These are phyloP conservation scores for Didymella segeticola DNA, from an alignment of 2,329 filamentous ascomycete genomes.

Conservation along the genomic window DNA sequence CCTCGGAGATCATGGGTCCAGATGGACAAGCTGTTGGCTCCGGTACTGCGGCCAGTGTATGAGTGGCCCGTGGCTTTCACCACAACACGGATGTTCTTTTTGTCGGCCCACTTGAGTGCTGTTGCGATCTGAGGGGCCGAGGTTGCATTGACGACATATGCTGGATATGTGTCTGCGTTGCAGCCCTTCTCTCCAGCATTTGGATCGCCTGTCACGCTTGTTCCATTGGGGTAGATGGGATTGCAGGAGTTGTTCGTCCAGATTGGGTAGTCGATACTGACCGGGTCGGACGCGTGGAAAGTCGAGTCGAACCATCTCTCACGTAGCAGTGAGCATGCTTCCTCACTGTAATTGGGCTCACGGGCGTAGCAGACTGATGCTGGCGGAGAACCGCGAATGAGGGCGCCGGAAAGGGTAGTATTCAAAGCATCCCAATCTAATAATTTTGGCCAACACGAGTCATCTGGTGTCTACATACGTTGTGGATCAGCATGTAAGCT, in stretches of 20 bases:
- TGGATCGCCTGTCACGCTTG: slow-evolving; percentile 34
- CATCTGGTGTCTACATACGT: slow-evolving; percentile 20
- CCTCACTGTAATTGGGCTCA: slow-evolving; percentile 29
- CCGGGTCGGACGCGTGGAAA: slow-evolving; percentile 34
- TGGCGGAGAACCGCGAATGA: slow-evolving; percentile 31
- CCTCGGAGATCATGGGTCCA: slow-evolving; percentile 39
- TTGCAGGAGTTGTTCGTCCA: slow-evolving; percentile 42
- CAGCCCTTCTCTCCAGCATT: slow-evolving; percentile 33
- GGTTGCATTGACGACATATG: slow-evolving; percentile 40
- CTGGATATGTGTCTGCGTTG: slow-evolving; percentile 31
- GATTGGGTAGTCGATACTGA: slow-evolving; percentile 39
- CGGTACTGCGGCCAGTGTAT: slow-evolving; percentile 31
- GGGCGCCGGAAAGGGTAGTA: slow-evolving; percentile 22
- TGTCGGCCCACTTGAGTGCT: slow-evolving; percentile 32
- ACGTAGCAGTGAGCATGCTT: slow-evolving; percentile 26
- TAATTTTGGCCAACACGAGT: slow-evolving; percentile 30
- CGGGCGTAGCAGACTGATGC: slow-evolving; percentile 37
- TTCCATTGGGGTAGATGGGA: slow-evolving; percentile 40
- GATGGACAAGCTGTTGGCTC: slow-evolving; percentile 28
- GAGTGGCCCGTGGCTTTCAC: slow-evolving; percentile 40
- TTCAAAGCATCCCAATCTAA: slow-evolving; percentile 34
- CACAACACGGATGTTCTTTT: slow-evolving; percentile 32
- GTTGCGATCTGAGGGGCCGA: slow-evolving; percentile 22
- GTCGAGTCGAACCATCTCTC: slow-evolving; percentile 39
- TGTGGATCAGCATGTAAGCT: too few relatives aligned